Evolutionary conservation across 768 basidiomycete genomes (phyloP).

Genomic region (Pulveroboletus sp.): DNA sequence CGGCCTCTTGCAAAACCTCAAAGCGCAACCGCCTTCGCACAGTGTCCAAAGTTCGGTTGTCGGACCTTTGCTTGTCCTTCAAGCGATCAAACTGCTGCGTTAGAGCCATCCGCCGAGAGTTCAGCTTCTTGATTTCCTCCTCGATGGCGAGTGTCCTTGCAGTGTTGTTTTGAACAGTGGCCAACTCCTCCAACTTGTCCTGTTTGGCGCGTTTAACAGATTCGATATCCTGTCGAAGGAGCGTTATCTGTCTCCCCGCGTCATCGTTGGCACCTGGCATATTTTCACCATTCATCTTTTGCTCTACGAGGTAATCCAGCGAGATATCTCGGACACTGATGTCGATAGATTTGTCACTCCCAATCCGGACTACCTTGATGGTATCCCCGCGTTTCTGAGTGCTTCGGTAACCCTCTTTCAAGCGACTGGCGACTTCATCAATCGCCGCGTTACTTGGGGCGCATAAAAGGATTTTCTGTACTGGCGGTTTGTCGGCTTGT

Average conservation of each 20-base stretch:
- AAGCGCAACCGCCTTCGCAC: constrained; percentile 67
- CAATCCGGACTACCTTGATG: constrained; percentile 89
- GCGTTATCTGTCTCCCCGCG: constrained; percentile 52
- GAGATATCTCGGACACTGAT: constrained; percentile 81
- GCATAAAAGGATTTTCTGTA: constrained; percentile 83
- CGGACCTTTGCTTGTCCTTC: constrained; percentile 81
- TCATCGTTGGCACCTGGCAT: constrained; percentile 45
- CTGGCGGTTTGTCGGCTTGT: constrained; percentile 41
- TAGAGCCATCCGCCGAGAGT: constrained; percentile 59
- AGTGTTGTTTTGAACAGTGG: constrained; percentile 53
- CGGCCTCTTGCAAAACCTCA: constrained; percentile 82
- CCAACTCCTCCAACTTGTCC: constrained; percentile 61
- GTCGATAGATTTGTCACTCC: constrained; percentile 72
- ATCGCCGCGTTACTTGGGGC: constrained; percentile 99
- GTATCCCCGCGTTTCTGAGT: constrained; percentile 49
- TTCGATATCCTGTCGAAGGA: constrained; percentile 66
- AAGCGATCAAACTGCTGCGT: constrained; percentile 71
- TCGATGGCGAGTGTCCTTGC: constrained; percentile 55
- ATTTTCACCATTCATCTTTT: constrained; percentile 53
- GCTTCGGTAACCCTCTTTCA: constrained; percentile 74
- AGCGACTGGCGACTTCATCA: constrained; percentile 87
- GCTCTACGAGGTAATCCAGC: constrained; percentile 82
- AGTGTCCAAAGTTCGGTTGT: constrained; percentile 79
- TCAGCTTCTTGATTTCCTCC: constrained; percentile 66
- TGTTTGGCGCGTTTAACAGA: constrained; percentile 58